Percentiles rank a stretch among this genome's conserved stretches.
phyloP scores from a whole-genome alignment of 371 early-diverging fungal genomes.

The Entomophthora muscae region DNA sequence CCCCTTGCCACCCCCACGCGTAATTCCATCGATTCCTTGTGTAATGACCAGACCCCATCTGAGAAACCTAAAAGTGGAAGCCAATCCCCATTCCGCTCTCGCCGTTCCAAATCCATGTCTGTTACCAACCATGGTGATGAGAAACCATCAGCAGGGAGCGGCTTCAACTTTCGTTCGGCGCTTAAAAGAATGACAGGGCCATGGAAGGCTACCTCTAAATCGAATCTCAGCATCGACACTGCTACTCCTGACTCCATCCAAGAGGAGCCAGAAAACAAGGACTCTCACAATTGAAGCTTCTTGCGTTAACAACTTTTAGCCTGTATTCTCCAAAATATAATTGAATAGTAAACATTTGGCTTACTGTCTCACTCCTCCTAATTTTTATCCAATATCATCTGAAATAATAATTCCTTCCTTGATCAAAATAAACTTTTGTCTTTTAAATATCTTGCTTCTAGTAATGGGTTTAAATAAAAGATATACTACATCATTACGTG shows the following conservation, averaged over 20 bases:
- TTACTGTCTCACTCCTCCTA: too few relatives aligned
- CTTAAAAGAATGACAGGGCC: slow-evolving; percentile 1
- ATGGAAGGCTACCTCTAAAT: not conserved
- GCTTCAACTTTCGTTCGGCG: not conserved
- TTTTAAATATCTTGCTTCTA: too few relatives aligned
- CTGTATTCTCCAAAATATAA: too few relatives aligned
- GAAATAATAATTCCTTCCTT: too few relatives aligned
- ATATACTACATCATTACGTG: too few relatives aligned
- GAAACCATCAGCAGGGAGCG: not conserved
- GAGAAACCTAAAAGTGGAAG: not conserved
- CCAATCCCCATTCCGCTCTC: not conserved
- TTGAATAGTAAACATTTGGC: too few relatives aligned
- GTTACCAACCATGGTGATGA: not conserved
- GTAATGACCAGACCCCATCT: not conserved
- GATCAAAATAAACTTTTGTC: too few relatives aligned
- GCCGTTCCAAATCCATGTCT: slow-evolving; percentile 5
- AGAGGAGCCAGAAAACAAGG: too few relatives aligned
- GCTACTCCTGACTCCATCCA: not conserved
- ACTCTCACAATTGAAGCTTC: too few relatives aligned
- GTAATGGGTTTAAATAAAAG: too few relatives aligned
- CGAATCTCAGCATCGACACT: not conserved
- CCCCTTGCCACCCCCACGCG: not conserved
- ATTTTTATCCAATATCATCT: too few relatives aligned
- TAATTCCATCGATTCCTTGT: not conserved
- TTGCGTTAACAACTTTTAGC: too few relatives aligned